Evolutionary conservation across 495 filamentous ascomycete genomes (phyloP).

Genomic region (Parathielavia hyrcaniae): DNA sequence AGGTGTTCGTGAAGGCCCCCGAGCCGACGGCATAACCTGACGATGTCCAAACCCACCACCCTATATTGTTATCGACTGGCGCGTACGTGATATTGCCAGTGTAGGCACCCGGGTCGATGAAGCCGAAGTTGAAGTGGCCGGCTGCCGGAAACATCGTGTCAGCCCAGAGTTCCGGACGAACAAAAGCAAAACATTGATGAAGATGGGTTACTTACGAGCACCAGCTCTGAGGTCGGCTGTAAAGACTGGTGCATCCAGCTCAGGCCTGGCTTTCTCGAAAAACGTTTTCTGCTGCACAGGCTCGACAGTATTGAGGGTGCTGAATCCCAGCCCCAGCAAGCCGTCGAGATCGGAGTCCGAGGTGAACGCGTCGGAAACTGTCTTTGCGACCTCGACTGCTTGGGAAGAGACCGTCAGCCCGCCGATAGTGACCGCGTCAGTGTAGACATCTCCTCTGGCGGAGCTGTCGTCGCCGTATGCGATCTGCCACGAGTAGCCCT

Average conservation of each 20-base stretch:
- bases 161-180: neutral
- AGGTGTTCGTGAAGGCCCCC: slow-evolving; percentile 28
- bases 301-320: slow-evolving; percentile 60
- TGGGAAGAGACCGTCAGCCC: slow-evolving; percentile 55
- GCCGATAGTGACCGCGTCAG: slow-evolving; percentile 63
- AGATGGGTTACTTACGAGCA: slow-evolving; percentile 28
- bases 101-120: slow-evolving; percentile 58
- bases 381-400: slow-evolving; percentile 62
- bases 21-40: slow-evolving; percentile 57
- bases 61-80: slow-evolving; percentile 51
- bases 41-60: slow-evolving; percentile 67
- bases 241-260: slow-evolving; percentile 58
- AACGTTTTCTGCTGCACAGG: slow-evolving; percentile 61
- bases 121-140: slow-evolving; percentile 71
- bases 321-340: slow-evolving; percentile 66
- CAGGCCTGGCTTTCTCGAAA: slow-evolving; percentile 60
- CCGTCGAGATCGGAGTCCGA: slow-evolving; percentile 58
- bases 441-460: slow-evolving; percentile 61
- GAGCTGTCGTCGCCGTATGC: slow-evolving; percentile 65
- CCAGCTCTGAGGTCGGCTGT: slow-evolving; percentile 60
- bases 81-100: slow-evolving; percentile 57
- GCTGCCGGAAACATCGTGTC: slow-evolving; percentile 28
- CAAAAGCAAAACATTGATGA: too few relatives aligned
- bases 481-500: slow-evolving; percentile 58
- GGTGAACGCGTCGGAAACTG: slow-evolving; percentile 55